Conservation (phyloP, 176 grass and related monocot genomes). For the Pontederia paniculata region DNA sequence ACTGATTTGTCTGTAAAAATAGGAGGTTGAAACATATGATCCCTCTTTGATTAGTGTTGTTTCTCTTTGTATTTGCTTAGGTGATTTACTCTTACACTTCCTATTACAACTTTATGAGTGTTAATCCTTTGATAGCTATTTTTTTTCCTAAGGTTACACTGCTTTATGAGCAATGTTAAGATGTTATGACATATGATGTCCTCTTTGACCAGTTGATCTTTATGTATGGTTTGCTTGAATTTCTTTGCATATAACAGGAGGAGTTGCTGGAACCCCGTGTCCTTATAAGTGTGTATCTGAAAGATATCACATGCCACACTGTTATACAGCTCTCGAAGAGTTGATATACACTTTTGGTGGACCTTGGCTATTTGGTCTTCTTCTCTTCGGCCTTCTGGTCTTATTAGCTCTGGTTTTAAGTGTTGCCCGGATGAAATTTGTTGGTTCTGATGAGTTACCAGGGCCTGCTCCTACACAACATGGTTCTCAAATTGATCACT, state of each 20-base stretch:
- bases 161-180: neutral
- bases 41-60: too few species aligned
- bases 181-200: neutral
- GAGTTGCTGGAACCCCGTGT: conserved; percentile 77
- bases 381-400: conserved; percentile 91
- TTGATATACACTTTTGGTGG: conserved; percentile 98
- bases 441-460: conserved; percentile 84
- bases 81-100: too few species aligned
- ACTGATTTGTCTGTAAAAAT: too few species aligned
- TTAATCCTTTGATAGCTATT: too few species aligned
- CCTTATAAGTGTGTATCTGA: conserved; percentile 89
- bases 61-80: too few species aligned
- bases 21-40: too few species aligned
- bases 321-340: conserved; percentile 95
- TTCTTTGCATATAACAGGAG: conserved; percentile 37
- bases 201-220: neutral
- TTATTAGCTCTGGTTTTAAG: conserved; percentile 94
- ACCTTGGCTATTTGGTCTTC: conserved; percentile 95
- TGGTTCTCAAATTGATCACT: conserved; percentile 95
- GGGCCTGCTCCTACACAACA: conserved; percentile 96
- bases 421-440: conserved; percentile 99
- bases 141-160: too few species aligned
- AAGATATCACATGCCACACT: conserved; percentile 99
- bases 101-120: too few species aligned
- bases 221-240: conserved; percentile 8